Evolutionary conservation across 2,329 filamentous ascomycete species (phyloP).

Genomic region (Colletotrichum sp.): DNA sequence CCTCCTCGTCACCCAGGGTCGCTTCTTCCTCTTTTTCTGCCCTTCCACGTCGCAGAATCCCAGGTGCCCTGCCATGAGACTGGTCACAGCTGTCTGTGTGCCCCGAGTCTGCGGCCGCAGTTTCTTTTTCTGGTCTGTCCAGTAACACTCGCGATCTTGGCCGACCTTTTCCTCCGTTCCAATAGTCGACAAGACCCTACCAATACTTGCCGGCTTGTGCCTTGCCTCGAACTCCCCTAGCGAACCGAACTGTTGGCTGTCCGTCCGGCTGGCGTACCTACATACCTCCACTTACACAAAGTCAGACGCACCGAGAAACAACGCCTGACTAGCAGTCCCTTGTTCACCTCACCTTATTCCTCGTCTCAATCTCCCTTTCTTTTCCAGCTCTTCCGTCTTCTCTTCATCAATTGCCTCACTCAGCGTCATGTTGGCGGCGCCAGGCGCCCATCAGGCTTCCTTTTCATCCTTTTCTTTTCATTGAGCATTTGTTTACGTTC

Average conservation of each 20-base stretch:
- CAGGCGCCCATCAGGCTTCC: not conserved
- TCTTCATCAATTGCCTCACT: not conserved
- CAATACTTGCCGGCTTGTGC: not conserved
- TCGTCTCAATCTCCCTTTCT: not conserved
- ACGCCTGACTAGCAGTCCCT: not conserved
- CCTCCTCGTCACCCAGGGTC: not conserved
- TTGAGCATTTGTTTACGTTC: not conserved
- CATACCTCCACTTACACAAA: not conserved
- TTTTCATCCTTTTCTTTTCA: not conserved
- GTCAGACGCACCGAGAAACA: not conserved
- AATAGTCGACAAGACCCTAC: not conserved
- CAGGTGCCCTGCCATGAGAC: not conserved
- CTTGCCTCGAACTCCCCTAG: not conserved
- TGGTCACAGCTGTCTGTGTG: constrained; percentile 10
- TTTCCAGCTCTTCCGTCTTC: not conserved
- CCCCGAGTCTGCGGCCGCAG: not conserved
- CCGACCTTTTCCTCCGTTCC: not conserved
- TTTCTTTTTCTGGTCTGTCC: constrained; percentile 3
- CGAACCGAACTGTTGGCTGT: not conserved
- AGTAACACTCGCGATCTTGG: not conserved
- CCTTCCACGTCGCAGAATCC: constrained; percentile 1
- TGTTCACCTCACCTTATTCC: not conserved
- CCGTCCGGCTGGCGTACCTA: not conserved
- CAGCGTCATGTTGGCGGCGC: constrained; percentile 15
- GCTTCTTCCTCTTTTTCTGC: not conserved